phyloP scores from a whole-genome alignment of 2,329 filamentous ascomycete genomes.

The Colletotrichum sublineola region DNA sequence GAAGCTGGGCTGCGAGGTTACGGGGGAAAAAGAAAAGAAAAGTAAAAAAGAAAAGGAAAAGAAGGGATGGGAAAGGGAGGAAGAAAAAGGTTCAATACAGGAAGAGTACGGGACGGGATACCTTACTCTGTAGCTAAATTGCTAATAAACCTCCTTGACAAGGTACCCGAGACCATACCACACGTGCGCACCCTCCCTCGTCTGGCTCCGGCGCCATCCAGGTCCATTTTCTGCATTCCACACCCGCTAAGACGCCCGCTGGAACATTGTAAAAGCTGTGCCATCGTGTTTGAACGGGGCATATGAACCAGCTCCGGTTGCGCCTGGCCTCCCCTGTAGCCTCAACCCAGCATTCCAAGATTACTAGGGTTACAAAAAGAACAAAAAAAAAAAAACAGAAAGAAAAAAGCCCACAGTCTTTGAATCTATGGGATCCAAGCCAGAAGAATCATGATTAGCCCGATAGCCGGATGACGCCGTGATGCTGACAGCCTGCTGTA shows the following conservation, averaged over 20 bases:
- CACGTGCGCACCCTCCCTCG: conserved; percentile 7
- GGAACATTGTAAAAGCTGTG: not conserved
- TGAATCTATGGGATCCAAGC: not conserved
- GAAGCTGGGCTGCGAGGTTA: not conserved
- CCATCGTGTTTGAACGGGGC: too few species aligned
- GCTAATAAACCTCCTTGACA: conserved; percentile 21
- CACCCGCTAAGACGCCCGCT: conserved; percentile 1
- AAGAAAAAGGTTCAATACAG: not conserved
- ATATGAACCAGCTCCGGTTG: not conserved
- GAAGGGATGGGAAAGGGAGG: not conserved
- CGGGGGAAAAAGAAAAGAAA: not conserved
- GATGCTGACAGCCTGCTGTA: too few species aligned
- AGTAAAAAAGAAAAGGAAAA: not conserved
- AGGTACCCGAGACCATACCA: conserved; percentile 35
- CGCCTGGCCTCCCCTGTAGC: not conserved
- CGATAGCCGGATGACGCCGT: not conserved
- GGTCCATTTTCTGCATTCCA: conserved; percentile 6
- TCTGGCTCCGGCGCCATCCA: conserved; percentile 14
- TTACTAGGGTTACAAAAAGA: conserved; percentile 1
- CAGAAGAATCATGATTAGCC: conserved; percentile 18
- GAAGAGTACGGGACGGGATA: not conserved
- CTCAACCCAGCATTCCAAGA: conserved; percentile 20
- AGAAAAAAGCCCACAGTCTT: not conserved
- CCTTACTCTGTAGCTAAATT: conserved; percentile 7
- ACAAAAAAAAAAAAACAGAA: not conserved